Base-by-base conservation (phyloP, 805 yeast genomes). In the Kodamaea leandrae region DNA sequence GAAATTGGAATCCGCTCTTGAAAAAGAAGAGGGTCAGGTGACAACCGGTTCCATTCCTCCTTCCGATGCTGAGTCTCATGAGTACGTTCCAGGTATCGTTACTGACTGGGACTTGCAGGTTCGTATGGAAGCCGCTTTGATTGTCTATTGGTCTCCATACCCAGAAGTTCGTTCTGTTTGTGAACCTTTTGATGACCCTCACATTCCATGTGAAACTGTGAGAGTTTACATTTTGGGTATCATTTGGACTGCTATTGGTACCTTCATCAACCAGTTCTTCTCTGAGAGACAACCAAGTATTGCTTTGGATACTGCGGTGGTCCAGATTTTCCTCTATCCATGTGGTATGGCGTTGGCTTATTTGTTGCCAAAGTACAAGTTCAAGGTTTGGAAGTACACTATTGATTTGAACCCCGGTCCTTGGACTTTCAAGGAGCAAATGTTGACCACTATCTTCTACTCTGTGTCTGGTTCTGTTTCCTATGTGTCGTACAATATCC, bases 401-500 rank as follows among this genome's bases (percentile, higher is more conserved):
- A 44, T 64, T 68, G 51, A 47, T 8, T 55, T 80, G 39, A 78
- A 78, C 54, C 83, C 82, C 3, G 83, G 86, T 12, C 82, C 83
- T 9, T 82, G 84, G 82, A 63, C 69, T 23, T 66, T 58, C 47
- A 81, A 81, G 53, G 86, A 81, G 51, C 86, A 82, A 56, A 78
- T 79, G 80, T 68, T 82, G 44, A 66, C 82, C 2, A 76, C 86
- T 6, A 52, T 71, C 20, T 63, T 64, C 52, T 64, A 54, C 49
- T 57, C 65, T 32, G 64, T 66, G 17, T 63, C 67, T 30, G 52
- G 54, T 24, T 48, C 61, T 20, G 50, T 53, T 41, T 48, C 54
- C 36, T 63, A 43, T 26, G 57, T 53, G 3, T 20, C 30, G 10
- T 32, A 13, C 28, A 33, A 37, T 14, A 41, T 41, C 17, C 42